These are phyloP conservation scores for Triangularia verruculosa DNA, from an alignment of 2,329 filamentous ascomycete genomes.

Conservation along the genomic window DNA sequence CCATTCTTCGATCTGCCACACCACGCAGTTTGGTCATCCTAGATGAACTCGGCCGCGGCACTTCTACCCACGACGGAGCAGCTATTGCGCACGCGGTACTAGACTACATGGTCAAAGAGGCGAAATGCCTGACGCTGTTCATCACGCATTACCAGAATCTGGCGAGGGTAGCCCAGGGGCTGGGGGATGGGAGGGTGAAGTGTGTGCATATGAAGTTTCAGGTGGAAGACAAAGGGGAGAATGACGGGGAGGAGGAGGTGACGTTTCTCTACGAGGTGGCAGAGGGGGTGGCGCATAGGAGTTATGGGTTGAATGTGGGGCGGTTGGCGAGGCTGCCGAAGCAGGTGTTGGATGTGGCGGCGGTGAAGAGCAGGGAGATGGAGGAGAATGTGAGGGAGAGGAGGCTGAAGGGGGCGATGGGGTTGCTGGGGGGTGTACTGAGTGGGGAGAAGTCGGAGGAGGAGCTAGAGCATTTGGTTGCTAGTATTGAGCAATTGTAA, in stretches of 20 bases:
- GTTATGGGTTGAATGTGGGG: conserved; percentile 92
- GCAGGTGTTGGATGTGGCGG: conserved; percentile 73
- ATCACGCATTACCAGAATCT: conserved; percentile 97
- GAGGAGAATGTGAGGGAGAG: conserved; percentile 69
- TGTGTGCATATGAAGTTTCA: conserved; percentile 96
- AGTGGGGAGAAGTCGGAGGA: conserved; percentile 35
- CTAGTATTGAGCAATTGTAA: conserved; percentile 58
- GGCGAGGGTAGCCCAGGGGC: conserved; percentile 64
- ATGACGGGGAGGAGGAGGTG: conserved; percentile 67
- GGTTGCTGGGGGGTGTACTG: conserved; percentile 41
- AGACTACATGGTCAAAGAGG: conserved; percentile 73
- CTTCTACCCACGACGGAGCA: conserved; percentile 91
- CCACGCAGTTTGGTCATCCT: conserved; percentile 83
- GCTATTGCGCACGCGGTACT: conserved; percentile 93
- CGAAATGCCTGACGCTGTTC: conserved; percentile 80
- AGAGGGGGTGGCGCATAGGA: conserved; percentile 87
- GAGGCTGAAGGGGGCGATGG: conserved; percentile 52
- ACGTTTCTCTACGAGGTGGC: conserved; percentile 93
- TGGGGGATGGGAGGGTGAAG: conserved; percentile 60
- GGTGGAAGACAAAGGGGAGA: conserved; percentile 33
- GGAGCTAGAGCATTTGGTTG: conserved; percentile 51
- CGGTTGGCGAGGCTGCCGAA: conserved; percentile 77
- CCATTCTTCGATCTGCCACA: conserved; percentile 86
- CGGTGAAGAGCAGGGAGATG: conserved; percentile 73
- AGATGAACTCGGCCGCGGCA: conserved; percentile 91